Evolutionary conservation across 1,139 yeast species (phyloP), one percentile per base, ranked within the genome.

Genomic region (Candida tetrigidarum): DNA sequence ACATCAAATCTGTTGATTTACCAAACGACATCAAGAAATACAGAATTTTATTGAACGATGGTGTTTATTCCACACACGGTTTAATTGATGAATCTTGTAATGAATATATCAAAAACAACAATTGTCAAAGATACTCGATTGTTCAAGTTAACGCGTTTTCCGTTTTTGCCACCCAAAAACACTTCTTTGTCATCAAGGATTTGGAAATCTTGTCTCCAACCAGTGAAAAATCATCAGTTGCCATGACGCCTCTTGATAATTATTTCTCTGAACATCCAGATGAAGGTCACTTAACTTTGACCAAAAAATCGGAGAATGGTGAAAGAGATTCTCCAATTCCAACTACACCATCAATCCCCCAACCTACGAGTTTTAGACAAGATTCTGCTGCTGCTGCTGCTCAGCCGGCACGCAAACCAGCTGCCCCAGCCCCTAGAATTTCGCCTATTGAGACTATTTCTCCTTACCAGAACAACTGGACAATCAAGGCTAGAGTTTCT

Each of bases 381-480:
- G 10, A 16, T 38, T 18, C 15, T 43, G 55, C 37, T 39, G 25
- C 15, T 44, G 56, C 37, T 12, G 29, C 43, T 22, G 41, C 28
- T n/a, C 43, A 15, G 43, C 45, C 30, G 37, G 32, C 36, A 28
- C 48, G 37, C 45, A 43, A 58, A 42, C 45, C 55, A 11, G 50
- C 50, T 11, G 60, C 59, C 4, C 47, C 51, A 18, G 45, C 45
- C 20, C 59, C 66, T 39, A 64, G 69, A 48, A 71, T 86, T 41
- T 81, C 81, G 52, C 87, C 96, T 5, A 90, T 93, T 55, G 97
- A 90, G 60, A 87, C 85, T 48, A 72, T 95, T 46, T 89, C 97
- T 8, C 98, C 99, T 9, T 93, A 89, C 64, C 95, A 87, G 62
- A 86, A 84, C 61, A 78, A 78, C 47, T 95, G 98, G 98, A 85